Percentiles rank a stretch among this genome's conserved stretches.
phyloP scores from a whole-genome alignment of 257 asterid species.

The Eucommia ulmoides region DNA sequence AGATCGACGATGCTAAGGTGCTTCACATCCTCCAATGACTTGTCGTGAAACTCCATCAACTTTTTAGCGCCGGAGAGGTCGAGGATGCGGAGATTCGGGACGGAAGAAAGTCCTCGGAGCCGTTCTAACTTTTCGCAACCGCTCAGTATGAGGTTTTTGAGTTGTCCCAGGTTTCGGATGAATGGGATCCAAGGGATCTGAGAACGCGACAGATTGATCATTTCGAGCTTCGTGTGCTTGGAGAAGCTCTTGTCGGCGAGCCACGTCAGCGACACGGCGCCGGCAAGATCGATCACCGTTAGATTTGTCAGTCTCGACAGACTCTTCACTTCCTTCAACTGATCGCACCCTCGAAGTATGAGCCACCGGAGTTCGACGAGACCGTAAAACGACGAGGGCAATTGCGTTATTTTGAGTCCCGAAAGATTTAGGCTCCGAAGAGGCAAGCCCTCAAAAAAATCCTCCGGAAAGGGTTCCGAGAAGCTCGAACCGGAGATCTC shows the following conservation, averaged over 20 bases:
- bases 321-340: background rate
- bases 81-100: slow-evolving; percentile 13
- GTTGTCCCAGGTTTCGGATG: slow-evolving; percentile 4
- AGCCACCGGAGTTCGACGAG: background rate
- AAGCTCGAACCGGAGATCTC: slow-evolving; percentile 8
- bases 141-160: slow-evolving; percentile 6
- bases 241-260: slow-evolving; percentile 9
- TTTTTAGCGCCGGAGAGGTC: slow-evolving; percentile 11
- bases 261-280: slow-evolving; percentile 11
- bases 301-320: background rate
- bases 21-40: background rate
- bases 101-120: slow-evolving; percentile 9
- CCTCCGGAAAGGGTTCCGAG: background rate
- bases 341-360: background rate
- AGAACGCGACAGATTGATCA: slow-evolving; percentile 10
- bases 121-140: slow-evolving; percentile 3
- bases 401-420: background rate
- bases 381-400: background rate
- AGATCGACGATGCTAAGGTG: slow-evolving; percentile 8
- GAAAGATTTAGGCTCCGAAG: background rate
- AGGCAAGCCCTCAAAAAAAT: background rate
- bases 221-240: slow-evolving; percentile 7
- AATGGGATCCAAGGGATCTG: slow-evolving; percentile 7
- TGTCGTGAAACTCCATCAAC: slow-evolving; percentile 13
- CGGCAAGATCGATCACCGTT: slow-evolving; percentile 12